Percentiles rank a stretch among this genome's conserved stretches.
These are phyloP conservation scores for Botryotinia calthae DNA, from an alignment of 2,329 filamentous ascomycete species.

Conservation along the genomic window DNA sequence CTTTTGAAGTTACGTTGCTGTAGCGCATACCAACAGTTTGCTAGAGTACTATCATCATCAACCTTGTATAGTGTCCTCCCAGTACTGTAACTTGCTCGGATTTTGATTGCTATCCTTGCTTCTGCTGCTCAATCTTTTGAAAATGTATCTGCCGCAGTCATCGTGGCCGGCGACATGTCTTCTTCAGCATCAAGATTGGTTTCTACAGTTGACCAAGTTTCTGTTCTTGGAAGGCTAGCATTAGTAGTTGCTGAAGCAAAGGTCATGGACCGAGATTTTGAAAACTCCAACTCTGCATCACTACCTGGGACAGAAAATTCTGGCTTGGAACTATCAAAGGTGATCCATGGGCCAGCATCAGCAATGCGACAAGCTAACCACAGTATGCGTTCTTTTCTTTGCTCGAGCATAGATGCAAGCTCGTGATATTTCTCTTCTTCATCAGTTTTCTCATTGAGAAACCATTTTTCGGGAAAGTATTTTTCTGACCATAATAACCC, in stretches of 20 bases:
- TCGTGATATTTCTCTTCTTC: constrained; percentile 35
- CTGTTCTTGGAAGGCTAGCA: neutral
- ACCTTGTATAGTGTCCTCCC: neutral
- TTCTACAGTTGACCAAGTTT: constrained; percentile 16
- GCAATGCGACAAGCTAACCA: constrained; percentile 28
- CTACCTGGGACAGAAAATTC: constrained; percentile 15
- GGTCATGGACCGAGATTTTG: constrained; percentile 9
- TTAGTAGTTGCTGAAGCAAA: constrained; percentile 17
- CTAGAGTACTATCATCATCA: neutral
- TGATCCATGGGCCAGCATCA: constrained; percentile 17
- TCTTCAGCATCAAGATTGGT: constrained; percentile 13
- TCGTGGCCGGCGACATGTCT: constrained; percentile 14
- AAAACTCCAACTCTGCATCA: neutral
- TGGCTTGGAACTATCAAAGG: constrained; percentile 15
- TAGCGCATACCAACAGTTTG: constrained; percentile 13
- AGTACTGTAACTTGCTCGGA: neutral
- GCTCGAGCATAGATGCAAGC: constrained; percentile 31
- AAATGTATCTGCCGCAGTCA: constrained; percentile 10
- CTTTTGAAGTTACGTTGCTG: neutral
- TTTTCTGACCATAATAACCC: constrained; percentile 28
- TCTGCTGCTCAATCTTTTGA: neutral
- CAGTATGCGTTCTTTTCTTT: constrained; percentile 32
- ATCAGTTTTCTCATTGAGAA: constrained; percentile 30
- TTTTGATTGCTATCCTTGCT: neutral
- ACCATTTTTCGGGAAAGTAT: constrained; percentile 31